A percentile compares a stretch with the other conserved stretches of the same genome.
Conservation (phyloP, 164 flowering plant genomes). For the Litsea cubeba region DNA sequence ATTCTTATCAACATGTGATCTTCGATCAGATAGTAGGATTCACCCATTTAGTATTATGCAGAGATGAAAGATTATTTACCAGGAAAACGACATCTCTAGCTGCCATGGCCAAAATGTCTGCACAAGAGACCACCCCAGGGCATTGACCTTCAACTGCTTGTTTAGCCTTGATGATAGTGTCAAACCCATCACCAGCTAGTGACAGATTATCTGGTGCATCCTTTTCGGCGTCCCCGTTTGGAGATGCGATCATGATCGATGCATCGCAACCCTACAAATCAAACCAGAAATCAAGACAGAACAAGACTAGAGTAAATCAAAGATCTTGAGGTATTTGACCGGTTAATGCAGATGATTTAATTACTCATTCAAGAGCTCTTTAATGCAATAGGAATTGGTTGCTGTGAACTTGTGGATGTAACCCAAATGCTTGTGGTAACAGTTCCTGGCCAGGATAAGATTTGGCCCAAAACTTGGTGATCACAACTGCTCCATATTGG, state of each 20-base stretch:
- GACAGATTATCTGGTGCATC: constrained; percentile 62
- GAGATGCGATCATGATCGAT: constrained; percentile 56
- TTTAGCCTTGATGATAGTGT: constrained; percentile 68
- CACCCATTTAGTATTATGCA: background rate
- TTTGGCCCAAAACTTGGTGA: background rate
- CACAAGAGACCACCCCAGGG: constrained; percentile 77
- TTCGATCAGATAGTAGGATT: background rate
- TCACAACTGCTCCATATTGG: background rate
- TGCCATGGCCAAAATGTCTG: constrained; percentile 69
- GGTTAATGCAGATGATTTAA: background rate
- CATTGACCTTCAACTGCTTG: constrained; percentile 59
- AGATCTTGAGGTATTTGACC: background rate
- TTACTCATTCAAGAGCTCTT: background rate
- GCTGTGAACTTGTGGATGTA: background rate
- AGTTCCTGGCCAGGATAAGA: background rate
- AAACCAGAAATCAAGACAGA: background rate
- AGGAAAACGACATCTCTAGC: constrained; percentile 63
- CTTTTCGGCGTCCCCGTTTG: constrained; percentile 67
- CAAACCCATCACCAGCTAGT: constrained; percentile 83
- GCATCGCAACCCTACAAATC: constrained; percentile 72
- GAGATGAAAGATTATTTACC: constrained; percentile 28
- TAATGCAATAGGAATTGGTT: background rate
- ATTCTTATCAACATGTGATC: too few relatives aligned
- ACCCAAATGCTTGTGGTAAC: background rate
- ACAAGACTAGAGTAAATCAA: background rate